A percentile compares a stretch with the other conserved stretches of the same genome.
These are phyloP conservation scores for Geoglossum glabrum DNA, from an alignment of 495 filamentous ascomycete genomes.

Conservation along the genomic window DNA sequence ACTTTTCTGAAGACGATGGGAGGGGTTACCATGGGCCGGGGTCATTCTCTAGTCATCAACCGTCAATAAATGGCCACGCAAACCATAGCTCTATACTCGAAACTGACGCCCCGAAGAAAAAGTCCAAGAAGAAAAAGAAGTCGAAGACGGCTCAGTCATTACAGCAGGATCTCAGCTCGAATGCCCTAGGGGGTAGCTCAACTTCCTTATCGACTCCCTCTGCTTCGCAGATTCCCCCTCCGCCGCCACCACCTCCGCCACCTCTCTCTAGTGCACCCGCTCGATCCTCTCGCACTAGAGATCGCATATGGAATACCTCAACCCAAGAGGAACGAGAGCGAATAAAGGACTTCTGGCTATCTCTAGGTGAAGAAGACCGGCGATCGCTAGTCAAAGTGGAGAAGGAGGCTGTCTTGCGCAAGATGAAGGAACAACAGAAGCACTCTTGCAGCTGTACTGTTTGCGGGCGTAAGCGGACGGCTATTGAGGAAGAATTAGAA, in stretches of 20 bases:
- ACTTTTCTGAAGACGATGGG: slow-evolving; percentile 23
- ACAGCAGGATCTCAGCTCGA: not conserved
- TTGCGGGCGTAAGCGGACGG: slow-evolving; percentile 86
- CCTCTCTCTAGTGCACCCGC: slow-evolving; percentile 12
- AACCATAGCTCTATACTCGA: not conserved
- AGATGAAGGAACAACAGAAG: slow-evolving; percentile 99
- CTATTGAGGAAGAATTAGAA: slow-evolving; percentile 96
- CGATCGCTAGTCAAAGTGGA: slow-evolving; percentile 92
- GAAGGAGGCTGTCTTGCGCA: slow-evolving; percentile 91
- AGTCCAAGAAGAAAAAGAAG: slow-evolving; percentile 9
- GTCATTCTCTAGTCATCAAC: not conserved
- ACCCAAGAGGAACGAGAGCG: slow-evolving; percentile 83
- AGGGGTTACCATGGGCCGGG: slow-evolving; percentile 8
- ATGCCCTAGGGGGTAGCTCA: not conserved
- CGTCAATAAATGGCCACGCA: not conserved
- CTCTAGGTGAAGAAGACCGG: slow-evolving; percentile 83
- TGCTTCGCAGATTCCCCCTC: not conserved
- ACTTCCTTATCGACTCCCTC: slow-evolving; percentile 4
- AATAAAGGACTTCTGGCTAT: slow-evolving; percentile 97
- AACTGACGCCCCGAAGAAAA: not conserved
- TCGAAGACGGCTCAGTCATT: not conserved
- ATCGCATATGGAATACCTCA: slow-evolving; percentile 94
- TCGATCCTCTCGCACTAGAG: slow-evolving; percentile 28
- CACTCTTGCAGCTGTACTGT: slow-evolving; percentile 97
- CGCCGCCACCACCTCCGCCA: slow-evolving; percentile 13